Evolutionary conservation across 352 stramenopile species (phyloP).

Genomic region (Phytophthora pluvialis): DNA sequence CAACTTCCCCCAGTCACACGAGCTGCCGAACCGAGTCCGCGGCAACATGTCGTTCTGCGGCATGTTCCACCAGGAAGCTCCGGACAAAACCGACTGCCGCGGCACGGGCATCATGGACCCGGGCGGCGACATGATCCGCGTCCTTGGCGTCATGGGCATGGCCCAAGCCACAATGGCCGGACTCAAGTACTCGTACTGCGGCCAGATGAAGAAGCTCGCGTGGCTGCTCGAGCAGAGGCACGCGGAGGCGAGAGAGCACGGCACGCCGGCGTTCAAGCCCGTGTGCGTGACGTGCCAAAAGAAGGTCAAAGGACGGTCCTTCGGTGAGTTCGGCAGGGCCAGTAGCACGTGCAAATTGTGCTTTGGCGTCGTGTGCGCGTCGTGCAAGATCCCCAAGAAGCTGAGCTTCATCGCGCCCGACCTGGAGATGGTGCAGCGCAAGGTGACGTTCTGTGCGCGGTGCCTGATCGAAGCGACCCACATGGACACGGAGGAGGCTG

Average conservation of each 20-base stretch:
- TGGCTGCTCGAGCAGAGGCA: constrained; percentile 36
- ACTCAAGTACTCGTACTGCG: constrained; percentile 41
- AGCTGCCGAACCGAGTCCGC: constrained; percentile 33
- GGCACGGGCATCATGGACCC: constrained; percentile 36
- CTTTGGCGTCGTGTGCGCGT: constrained; percentile 27
- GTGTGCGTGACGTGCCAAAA: constrained; percentile 33
- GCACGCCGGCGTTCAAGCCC: constrained; percentile 5
- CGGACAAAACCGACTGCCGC: constrained; percentile 26
- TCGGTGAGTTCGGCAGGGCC: constrained; percentile 21
- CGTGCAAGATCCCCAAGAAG: constrained; percentile 35
- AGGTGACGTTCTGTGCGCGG: constrained; percentile 36
- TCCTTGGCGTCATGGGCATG: constrained; percentile 28
- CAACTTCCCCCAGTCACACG: constrained; percentile 33
- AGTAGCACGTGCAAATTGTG: constrained; percentile 33
- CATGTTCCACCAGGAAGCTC: constrained; percentile 36
- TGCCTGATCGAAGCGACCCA: constrained; percentile 37
- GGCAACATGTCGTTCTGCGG: constrained; percentile 55
- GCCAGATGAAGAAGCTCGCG: constrained; percentile 43
- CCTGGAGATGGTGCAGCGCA: constrained; percentile 34
- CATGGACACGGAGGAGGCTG: constrained; percentile 32
- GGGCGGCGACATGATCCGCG: constrained; percentile 26
- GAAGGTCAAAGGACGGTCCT: constrained; percentile 16
- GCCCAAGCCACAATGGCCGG: constrained; percentile 27
- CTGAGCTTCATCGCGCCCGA: constrained; percentile 34
- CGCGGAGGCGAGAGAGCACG: constrained; percentile 14